Evolutionary conservation across 768 basidiomycete species (phyloP).

Genomic region (Auriscalpium vulgare): DNA sequence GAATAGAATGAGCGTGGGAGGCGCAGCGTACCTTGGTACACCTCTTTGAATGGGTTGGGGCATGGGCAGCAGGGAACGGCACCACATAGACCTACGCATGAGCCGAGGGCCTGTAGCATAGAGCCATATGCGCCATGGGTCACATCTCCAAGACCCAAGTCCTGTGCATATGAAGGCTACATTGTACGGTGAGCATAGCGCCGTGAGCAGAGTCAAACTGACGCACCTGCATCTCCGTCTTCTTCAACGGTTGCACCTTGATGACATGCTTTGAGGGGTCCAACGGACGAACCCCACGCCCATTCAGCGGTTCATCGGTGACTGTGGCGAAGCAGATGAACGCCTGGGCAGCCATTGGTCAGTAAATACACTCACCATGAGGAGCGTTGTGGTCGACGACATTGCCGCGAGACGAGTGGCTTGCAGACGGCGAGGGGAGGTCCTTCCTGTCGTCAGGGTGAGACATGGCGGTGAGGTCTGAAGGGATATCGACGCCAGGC

Average conservation of each 20-base stretch:
- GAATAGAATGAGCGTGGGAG: not conserved
- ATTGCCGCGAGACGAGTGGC: constrained; percentile 8
- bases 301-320: constrained; percentile 42
- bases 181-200: constrained; percentile 1
- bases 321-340: constrained; percentile 33
- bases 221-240: constrained; percentile 79
- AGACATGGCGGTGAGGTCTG: no score
- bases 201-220: not conserved
- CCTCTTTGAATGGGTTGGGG: constrained; percentile 81
- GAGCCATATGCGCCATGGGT: constrained; percentile 85
- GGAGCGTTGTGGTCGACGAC: constrained; percentile 16
- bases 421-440: constrained; percentile 2
- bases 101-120: constrained; percentile 63
- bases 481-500: no score
- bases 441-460: constrained; percentile 8
- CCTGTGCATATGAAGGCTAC: constrained; percentile 89
- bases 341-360: not conserved
- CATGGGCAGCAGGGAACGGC: constrained; percentile 78
- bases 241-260: constrained; percentile 77
- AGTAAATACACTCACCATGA: constrained; percentile 7
- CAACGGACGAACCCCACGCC: not conserved
- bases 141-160: constrained; percentile 68
- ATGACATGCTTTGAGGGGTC: constrained; percentile 39
- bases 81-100: constrained; percentile 57
- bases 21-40: constrained; percentile 58